Evolutionary conservation across 177 flowering plant species (phyloP).

Genomic region (Tripterygium wilfordii): DNA sequence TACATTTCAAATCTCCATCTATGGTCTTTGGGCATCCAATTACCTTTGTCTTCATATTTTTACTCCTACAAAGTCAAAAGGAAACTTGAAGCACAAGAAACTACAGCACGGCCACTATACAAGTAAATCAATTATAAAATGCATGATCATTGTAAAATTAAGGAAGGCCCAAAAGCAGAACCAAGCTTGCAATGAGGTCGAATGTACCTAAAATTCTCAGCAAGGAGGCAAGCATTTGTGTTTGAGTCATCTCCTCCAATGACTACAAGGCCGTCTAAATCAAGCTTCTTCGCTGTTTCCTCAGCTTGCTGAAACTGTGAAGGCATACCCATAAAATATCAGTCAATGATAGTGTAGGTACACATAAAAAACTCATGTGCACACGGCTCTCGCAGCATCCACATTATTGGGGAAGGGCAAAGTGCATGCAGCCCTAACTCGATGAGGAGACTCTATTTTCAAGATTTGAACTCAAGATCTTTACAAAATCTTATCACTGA

Average conservation of each 20-base stretch:
- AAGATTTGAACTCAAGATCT: too few relatives aligned
- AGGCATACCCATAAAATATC: not conserved
- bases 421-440: too few relatives aligned
- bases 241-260: constrained; percentile 99
- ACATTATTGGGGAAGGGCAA: too few relatives aligned
- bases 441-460: too few relatives aligned
- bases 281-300: constrained; percentile 81
- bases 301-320: constrained; percentile 93
- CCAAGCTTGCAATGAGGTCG: too few relatives aligned
- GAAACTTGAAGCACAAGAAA: too few relatives aligned
- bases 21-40: constrained; percentile 99
- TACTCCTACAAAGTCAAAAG: constrained; percentile 38
- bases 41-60: constrained; percentile 73
- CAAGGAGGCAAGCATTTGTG: constrained; percentile 97
- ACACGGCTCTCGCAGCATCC: too few relatives aligned
- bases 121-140: too few relatives aligned
- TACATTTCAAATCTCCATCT: constrained; percentile 96
- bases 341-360: not conserved
- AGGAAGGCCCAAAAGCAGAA: not conserved
- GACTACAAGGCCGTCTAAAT: constrained; percentile 91
- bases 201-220: constrained; percentile 79
- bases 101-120: too few relatives aligned
- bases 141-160: too few relatives aligned
- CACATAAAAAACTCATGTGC: not conserved
- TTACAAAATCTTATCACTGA: not conserved